Percentiles rank a stretch among this genome's conserved stretches.
Evolutionary conservation across 192 early-diverging fungal species (phyloP).

Genomic region (Phlyctochytrium arcticum): DNA sequence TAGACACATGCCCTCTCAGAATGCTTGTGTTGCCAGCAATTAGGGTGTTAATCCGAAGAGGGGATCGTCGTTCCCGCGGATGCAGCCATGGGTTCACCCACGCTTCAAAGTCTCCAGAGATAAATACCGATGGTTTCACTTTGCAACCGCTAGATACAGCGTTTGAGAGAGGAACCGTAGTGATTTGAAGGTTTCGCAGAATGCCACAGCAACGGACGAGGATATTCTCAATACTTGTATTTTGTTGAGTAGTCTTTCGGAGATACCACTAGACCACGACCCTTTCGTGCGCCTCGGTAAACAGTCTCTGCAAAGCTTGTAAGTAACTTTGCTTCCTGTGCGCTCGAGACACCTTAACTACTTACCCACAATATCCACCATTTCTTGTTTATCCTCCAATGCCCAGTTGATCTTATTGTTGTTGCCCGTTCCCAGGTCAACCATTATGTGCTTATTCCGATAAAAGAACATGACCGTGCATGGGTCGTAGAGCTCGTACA

Average conservation of each 20-base stretch:
- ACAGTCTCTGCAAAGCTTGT: conserved; percentile 58
- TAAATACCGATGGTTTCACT: no score
- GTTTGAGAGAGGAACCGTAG: no score
- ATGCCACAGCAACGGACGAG: no score
- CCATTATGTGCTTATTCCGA: conserved; percentile 80
- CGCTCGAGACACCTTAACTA: background rate
- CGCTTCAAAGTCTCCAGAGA: no score
- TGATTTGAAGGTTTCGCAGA: no score
- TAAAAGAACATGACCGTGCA: conserved; percentile 96
- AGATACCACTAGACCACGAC: conserved; percentile 94
- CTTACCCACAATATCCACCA: conserved; percentile 64
- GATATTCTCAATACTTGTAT: conserved; percentile 99
- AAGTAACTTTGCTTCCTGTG: background rate
- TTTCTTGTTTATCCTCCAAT: conserved; percentile 88
- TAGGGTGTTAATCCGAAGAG: no score
- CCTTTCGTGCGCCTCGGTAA: conserved; percentile 92
- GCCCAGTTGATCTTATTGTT: conserved; percentile 99
- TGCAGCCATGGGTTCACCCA: no score
- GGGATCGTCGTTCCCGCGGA: no score
- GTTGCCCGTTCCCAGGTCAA: conserved; percentile 98
- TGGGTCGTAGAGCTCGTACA: conserved; percentile 99
- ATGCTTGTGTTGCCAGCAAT: no score
- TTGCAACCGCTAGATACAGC: no score
- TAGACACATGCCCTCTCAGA: no score
- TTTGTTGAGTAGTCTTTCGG: conserved; percentile 96